Percentiles rank a stretch among this genome's conserved stretches.
Evolutionary conservation across 352 stramenopile species (phyloP).

Genomic region (Aphanomyces euteiches): DNA sequence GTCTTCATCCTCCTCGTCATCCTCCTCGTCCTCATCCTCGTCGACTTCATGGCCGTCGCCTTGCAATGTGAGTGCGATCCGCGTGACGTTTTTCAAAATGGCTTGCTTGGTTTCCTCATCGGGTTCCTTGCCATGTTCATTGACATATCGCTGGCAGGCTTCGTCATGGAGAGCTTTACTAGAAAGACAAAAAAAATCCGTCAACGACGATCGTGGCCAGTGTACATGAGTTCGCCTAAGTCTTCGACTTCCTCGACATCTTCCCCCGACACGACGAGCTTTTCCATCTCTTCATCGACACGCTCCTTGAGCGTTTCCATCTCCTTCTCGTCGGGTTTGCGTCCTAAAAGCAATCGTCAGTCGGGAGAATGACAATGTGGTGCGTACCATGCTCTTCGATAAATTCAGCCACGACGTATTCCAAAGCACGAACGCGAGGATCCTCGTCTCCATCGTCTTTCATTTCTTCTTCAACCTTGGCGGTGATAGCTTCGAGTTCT

Average conservation of each 20-base stretch:
- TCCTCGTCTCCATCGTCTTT: slow-evolving; percentile 23
- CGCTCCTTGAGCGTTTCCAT: slow-evolving; percentile 17
- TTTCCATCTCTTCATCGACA: slow-evolving; percentile 7
- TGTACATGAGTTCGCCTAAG: slow-evolving; percentile 24
- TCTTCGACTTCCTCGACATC: slow-evolving; percentile 20
- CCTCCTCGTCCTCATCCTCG: background rate
- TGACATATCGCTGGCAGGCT: slow-evolving; percentile 9
- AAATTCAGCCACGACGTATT: slow-evolving; percentile 33
- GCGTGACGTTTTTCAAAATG: slow-evolving; percentile 27
- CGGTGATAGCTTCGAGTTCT: slow-evolving; percentile 20
- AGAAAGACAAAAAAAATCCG: background rate
- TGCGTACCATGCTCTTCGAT: slow-evolving; percentile 28
- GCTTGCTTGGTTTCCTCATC: slow-evolving; percentile 14
- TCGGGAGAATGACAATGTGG: slow-evolving; percentile 1
- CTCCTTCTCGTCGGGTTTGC: slow-evolving; percentile 26
- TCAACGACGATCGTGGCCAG: background rate
- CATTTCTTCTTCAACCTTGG: slow-evolving; percentile 28
- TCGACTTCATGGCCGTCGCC: slow-evolving; percentile 19
- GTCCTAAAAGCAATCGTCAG: background rate
- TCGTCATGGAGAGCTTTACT: slow-evolving; percentile 11
- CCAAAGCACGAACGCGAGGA: slow-evolving; percentile 18
- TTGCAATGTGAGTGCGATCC: slow-evolving; percentile 11
- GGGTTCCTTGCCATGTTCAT: slow-evolving; percentile 26
- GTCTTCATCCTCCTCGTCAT: slow-evolving; percentile 14
- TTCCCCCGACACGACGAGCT: slow-evolving; percentile 5